These are phyloP conservation scores for Saccharomycopsis babjevae DNA, from an alignment of 805 yeast species.

Conservation along the genomic window DNA sequence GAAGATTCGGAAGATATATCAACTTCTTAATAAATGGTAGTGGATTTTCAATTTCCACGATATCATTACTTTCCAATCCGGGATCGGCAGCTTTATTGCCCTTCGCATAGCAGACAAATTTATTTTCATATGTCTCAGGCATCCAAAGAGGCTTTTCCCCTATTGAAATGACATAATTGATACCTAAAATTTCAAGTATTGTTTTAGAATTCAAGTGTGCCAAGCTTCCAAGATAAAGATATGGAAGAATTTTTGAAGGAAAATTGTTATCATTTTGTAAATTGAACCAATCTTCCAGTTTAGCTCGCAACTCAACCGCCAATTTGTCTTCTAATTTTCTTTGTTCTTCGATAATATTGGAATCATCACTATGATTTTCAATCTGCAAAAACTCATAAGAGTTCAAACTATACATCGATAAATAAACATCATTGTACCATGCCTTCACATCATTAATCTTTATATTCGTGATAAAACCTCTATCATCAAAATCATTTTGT, in stretches of 20 bases:
- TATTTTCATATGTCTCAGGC: constrained; percentile 17
- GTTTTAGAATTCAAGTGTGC: constrained; percentile 69
- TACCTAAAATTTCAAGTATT: constrained; percentile 54
- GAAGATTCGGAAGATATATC: constrained; percentile 63
- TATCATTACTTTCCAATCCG: constrained; percentile 6
- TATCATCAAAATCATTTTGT: neutral
- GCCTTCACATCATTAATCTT: constrained; percentile 5
- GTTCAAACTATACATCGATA: constrained; percentile 6
- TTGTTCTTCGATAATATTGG: constrained; percentile 2
- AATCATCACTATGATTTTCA: neutral
- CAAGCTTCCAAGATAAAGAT: constrained; percentile 77
- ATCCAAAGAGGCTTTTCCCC: constrained; percentile 77
- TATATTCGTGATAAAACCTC: neutral
- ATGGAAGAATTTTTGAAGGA: constrained; percentile 78
- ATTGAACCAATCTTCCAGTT: constrained; percentile 23
- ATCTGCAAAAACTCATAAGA: constrained; percentile 11
- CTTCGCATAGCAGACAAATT: constrained; percentile 9
- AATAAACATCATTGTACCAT: constrained; percentile 15
- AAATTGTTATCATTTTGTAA: constrained; percentile 45
- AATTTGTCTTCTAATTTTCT: constrained; percentile 26
- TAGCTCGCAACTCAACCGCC: constrained; percentile 25
- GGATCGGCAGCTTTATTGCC: constrained; percentile 4
- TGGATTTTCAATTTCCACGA: constrained; percentile 16
- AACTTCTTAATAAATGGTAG: constrained; percentile 16
- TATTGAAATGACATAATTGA: constrained; percentile 69